Conservation (phyloP, 75 land plant species). For the Isoetes taiwanensis region DNA sequence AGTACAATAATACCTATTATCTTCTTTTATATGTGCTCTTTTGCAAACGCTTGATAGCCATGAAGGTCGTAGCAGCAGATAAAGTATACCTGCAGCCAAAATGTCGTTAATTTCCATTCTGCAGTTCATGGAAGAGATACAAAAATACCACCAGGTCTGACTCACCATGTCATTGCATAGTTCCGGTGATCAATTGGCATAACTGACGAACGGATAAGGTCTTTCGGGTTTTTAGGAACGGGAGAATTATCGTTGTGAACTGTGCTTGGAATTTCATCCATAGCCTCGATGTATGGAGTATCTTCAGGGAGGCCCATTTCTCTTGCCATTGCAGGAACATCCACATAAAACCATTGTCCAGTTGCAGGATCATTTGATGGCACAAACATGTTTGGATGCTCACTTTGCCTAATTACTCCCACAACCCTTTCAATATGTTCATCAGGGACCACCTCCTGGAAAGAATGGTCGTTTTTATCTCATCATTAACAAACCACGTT, state of each 20-base stretch:
- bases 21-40: conserved; percentile 19
- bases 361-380: conserved; percentile 68
- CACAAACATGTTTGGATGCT: conserved; percentile 80
- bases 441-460: conserved; percentile 21
- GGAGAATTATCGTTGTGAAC: conserved; percentile 58
- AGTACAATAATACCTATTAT: no score
- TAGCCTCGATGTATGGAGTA: conserved; percentile 67
- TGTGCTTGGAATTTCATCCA: conserved; percentile 26
- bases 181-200: conserved; percentile 94
- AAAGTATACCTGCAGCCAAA: conserved; percentile 58
- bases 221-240: conserved; percentile 64
- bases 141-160: not conserved
- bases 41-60: conserved; percentile 67
- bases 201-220: conserved; percentile 56
- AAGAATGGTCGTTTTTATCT: no score
- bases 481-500: no score
- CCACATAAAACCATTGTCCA: conserved; percentile 90
- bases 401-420: conserved; percentile 82
- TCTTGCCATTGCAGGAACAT: conserved; percentile 62
- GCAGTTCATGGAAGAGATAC: not conserved
- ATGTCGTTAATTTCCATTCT: not conserved
- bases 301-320: conserved; percentile 57
- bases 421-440: conserved; percentile 30
- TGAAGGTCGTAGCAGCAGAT: conserved; percentile 72
- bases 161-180: conserved; percentile 83